Conservation (phyloP, 306 rosid genomes). For the Spatholobus suberectus region DNA sequence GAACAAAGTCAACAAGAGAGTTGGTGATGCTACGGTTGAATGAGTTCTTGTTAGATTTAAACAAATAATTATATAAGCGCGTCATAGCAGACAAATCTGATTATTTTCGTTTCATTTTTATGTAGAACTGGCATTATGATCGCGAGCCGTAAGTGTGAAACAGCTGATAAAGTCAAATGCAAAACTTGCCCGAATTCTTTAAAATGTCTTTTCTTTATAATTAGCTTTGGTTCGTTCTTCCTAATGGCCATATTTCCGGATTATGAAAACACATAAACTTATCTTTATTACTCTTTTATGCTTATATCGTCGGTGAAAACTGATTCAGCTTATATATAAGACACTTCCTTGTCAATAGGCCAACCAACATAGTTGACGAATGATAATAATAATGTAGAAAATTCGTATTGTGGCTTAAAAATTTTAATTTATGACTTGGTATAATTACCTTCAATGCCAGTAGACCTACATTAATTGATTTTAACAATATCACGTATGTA, state of each 20-base stretch:
- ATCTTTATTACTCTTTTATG: not conserved
- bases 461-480: not conserved
- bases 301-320: not conserved
- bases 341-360: conserved; percentile 3
- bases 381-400: not conserved
- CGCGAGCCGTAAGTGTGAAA: not conserved
- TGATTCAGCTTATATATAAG: not conserved
- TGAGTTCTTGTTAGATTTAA: not conserved
- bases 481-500: not conserved
- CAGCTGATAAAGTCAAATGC: conserved; percentile 32
- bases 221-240: not conserved
- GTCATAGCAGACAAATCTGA: conserved; percentile 20
- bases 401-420: not conserved
- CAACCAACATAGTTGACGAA: not conserved
- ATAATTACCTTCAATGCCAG: not conserved
- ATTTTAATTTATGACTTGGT: not conserved
- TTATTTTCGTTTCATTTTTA: not conserved
- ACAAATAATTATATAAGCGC: conserved; percentile 11
- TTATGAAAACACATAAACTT: not conserved
- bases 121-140: not conserved
- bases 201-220: not conserved
- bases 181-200: conserved; percentile 4
- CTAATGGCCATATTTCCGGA: not conserved
- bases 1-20: conserved; percentile 41
- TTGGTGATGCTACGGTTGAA: conserved; percentile 23